These are phyloP conservation scores for Aspergillus chevalieri DNA, from an alignment of 2,329 filamentous ascomycete genomes.

Conservation along the genomic window DNA sequence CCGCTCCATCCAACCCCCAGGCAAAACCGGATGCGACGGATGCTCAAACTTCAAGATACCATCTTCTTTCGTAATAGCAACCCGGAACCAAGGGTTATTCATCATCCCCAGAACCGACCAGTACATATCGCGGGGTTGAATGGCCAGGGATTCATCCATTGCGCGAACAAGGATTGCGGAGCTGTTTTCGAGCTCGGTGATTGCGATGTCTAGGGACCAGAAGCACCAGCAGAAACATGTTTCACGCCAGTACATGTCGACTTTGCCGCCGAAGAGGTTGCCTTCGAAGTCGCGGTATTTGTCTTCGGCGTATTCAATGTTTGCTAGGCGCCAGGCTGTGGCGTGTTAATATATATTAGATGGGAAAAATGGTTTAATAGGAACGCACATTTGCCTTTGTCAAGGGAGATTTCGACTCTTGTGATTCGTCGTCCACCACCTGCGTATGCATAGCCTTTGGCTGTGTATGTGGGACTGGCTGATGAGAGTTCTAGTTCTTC, in stretches of 20 bases:
- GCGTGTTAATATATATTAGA: conserved; percentile 4
- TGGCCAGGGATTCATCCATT: conserved; percentile 85
- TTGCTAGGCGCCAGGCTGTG: conserved; percentile 64
- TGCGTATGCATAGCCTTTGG: conserved; percentile 79
- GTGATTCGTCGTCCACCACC: conserved; percentile 81
- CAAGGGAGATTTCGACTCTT: conserved; percentile 73
- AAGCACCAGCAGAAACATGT: conserved; percentile 88
- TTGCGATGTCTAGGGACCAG: conserved; percentile 67
- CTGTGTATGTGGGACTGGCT: conserved; percentile 52
- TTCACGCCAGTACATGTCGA: conserved; percentile 79
- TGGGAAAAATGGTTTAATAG: background rate
- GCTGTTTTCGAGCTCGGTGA: conserved; percentile 56
- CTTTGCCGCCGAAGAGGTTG: conserved; percentile 63
- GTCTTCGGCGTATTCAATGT: conserved; percentile 79
- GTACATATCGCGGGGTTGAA: conserved; percentile 89
- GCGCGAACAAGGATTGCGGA: conserved; percentile 73
- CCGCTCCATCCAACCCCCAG: conserved; percentile 89
- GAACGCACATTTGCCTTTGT: conserved; percentile 61
- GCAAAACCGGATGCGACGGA: conserved; percentile 72
- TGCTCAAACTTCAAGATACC: conserved; percentile 72
- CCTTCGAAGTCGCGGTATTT: conserved; percentile 63
- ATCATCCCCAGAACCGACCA: conserved; percentile 96
- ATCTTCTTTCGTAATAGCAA: conserved; percentile 66
- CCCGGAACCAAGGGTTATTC: conserved; percentile 92
- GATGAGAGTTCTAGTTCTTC: conserved; percentile 54